Evolutionary conservation across 768 basidiomycete species (phyloP), one percentile per base, ranked within the genome.

Genomic region (Auriscalpium microsporum): DNA sequence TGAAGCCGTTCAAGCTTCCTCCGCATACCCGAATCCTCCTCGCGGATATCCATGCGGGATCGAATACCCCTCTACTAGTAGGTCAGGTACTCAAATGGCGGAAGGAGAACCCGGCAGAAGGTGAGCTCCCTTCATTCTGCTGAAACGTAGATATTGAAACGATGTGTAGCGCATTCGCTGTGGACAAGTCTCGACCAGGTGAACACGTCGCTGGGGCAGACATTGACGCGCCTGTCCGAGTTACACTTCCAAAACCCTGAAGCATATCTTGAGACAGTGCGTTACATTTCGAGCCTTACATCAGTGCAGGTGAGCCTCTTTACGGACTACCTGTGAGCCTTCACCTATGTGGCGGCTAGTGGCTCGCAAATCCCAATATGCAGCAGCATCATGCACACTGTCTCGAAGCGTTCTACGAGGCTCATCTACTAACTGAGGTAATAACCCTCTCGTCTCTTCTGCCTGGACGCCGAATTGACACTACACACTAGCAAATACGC

Each of bases 31-130:
- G 90, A 53, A 78, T 99, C 37, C 79, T 98, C 71, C 78, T 99
- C 19, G 96, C 94, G 23, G 96, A 99, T 66, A 93, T 98, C 14
- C 90, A 96, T 63, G 92, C 90, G 9, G 96, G 96, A 10, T 94
- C 90, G 61, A 90, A 97, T 64, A 97, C 96, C 2, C 96, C 96
- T 2, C 90, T 90, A 44, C 81, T 98, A 44, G 93, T 94, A 10
- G 83, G 90, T 34, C 86, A 90, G 68, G 96, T 99, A 4, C 72
- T 96, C 59, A 84, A 83, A 63, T 98, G 95, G 95, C 80, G 90
- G 45, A 80, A 82, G 63, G 80, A 83, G 45, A 76, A 86, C 46
- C 69, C 73, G 13, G 73, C 70, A 35, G 72, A 81, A 68, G 85
- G 90, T 82, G 59, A 53, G 61, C 8, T 40, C 36, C 53, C 45